phyloP scores from a whole-genome alignment of 2,329 filamentous ascomycete genomes.

The Pseudogymnoascus sp. region DNA sequence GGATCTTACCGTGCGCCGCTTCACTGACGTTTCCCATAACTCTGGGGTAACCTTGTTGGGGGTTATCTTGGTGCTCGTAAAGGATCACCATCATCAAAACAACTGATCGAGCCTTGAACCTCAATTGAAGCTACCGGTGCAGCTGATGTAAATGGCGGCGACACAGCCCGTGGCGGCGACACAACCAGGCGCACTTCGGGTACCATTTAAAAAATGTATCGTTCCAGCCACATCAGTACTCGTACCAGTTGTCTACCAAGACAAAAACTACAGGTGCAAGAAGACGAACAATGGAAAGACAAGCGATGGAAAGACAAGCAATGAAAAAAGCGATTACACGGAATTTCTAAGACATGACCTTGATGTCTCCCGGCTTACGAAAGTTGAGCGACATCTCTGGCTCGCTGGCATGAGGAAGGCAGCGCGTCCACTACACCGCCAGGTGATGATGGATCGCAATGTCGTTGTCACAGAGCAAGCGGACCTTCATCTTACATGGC shows the following conservation, averaged over 20 bases:
- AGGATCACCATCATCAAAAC: background rate
- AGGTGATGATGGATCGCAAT: constrained; percentile 23
- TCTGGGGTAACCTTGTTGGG: background rate
- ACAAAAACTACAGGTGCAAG: background rate
- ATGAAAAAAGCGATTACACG: background rate
- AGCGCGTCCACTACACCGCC: constrained; percentile 25
- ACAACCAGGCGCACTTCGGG: background rate
- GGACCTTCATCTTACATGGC: constrained; percentile 31
- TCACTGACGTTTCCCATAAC: background rate
- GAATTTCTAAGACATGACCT: background rate
- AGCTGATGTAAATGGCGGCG: background rate
- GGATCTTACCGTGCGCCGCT: background rate
- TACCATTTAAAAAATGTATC: background rate
- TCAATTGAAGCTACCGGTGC: background rate
- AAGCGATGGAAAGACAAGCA: too few relatives aligned
- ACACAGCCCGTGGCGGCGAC: background rate
- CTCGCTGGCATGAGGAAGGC: constrained; percentile 11
- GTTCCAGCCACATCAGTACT: background rate
- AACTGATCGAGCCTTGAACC: background rate
- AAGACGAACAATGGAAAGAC: background rate
- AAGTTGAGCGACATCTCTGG: constrained; percentile 15
- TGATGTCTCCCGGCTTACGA: constrained; percentile 11
- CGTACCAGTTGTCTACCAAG: background rate
- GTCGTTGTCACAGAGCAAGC: constrained; percentile 31
- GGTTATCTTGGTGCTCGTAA: background rate